Evolutionary conservation across 2,329 filamentous ascomycete species (phyloP), one percentile per base, ranked within the genome.

Genomic region (Immersiporthe knoxdaviesiana): DNA sequence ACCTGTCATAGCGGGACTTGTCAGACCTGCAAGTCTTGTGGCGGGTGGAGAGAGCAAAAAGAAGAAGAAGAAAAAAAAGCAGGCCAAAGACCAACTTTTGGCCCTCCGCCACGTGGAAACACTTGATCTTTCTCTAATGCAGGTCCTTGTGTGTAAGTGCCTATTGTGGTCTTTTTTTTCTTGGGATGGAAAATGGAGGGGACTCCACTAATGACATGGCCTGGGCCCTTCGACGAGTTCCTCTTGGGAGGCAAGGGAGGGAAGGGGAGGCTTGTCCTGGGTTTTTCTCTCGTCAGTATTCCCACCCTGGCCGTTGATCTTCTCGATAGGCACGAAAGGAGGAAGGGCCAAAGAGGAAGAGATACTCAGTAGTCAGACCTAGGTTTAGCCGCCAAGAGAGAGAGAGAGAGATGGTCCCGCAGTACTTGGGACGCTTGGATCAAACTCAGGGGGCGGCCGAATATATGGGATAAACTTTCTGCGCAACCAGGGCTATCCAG

Each of bases 401-500:
- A 35, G 35, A 8, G 4, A 35, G 4, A 39, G 21, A 47, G 7
- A 47, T n/a, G 44, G 27, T 16, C 27, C 27, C 52, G 4, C 14
- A 30, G 52, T 30, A 27, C 50, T n/a, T 27, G n/a, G n/a, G n/a
- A n/a, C 35, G 35, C 35, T 8, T 35, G 35, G 50, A 27, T 32
- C 14, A 24, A 35, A 27, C 24, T 35, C 39, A 54, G 47, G 59
- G 32, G 24, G 12, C 10, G 21, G 11, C 44, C 44, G 44, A 21
- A 47, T 11, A 61, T 32, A 18, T 30, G 16, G 24, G 24, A 56
- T 52, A 44, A 67, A 52, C 35, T 67, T 67, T 60, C 44, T 47
- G 7, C 7, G 7, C 8, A 21, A 47, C 44, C 44, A 47, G 66
- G 59, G 66, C 66, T 64, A 67, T 41, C 66, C 56, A 64, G 37